Evolutionary conservation across 129 eudicot genomes (phyloP).

Genomic region (Lactuca saligna): DNA sequence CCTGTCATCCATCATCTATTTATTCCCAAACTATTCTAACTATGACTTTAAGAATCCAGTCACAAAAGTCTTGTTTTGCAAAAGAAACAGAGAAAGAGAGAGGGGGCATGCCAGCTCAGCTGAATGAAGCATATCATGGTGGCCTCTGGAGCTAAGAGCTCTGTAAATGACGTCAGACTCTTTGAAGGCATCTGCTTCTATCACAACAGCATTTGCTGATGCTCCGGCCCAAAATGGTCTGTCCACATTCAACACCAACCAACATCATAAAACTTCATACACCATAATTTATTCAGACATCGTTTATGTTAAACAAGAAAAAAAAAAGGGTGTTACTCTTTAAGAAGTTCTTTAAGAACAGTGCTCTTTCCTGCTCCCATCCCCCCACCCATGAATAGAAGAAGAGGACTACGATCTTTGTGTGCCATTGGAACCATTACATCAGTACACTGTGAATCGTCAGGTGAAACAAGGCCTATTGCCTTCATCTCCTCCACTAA

Average conservation of each 20-base stretch:
- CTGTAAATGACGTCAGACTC: constrained; percentile 87
- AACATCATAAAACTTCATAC: constrained; percentile 1
- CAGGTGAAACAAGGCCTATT: constrained; percentile 30
- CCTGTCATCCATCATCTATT: constrained; percentile 39
- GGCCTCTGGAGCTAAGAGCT: constrained; percentile 87
- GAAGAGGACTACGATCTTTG: constrained; percentile 85
- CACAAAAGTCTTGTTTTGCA: background rate
- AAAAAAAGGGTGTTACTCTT: constrained; percentile 62
- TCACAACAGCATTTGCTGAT: constrained; percentile 81
- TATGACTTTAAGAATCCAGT: background rate
- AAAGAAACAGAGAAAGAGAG: background rate
- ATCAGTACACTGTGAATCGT: constrained; percentile 33
- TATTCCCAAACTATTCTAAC: background rate
- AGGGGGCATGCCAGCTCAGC: constrained; percentile 72
- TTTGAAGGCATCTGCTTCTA: constrained; percentile 98
- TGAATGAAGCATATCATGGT: constrained; percentile 96
- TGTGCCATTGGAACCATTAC: constrained; percentile 49
- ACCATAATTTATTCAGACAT: background rate
- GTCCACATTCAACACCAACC: constrained; percentile 24
- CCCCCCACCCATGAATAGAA: constrained; percentile 98
- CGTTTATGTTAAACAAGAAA: background rate
- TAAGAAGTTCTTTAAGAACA: constrained; percentile 88
- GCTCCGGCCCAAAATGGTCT: constrained; percentile 99
- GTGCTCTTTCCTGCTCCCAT: constrained; percentile 99
- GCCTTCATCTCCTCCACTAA: constrained; percentile 57